phyloP scores from a whole-genome alignment of 2,329 filamentous ascomycete genomes.

The Apiospora sp. region DNA sequence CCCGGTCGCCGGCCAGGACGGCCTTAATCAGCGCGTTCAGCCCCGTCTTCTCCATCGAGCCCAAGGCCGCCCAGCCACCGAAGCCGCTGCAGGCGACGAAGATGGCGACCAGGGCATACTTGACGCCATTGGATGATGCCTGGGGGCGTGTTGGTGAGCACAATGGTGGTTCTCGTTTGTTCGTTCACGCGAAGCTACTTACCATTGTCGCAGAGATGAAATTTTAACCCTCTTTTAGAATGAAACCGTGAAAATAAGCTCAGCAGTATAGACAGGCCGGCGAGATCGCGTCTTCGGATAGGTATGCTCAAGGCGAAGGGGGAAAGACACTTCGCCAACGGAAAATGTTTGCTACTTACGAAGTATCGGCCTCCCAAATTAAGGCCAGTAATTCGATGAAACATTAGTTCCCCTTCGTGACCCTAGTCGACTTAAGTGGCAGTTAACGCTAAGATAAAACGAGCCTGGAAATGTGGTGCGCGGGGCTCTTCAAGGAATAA shows the following conservation, averaged over 20 bases:
- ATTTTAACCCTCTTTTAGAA: background rate
- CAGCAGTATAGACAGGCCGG: background rate
- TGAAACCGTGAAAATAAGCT: background rate
- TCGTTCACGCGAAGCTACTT: background rate
- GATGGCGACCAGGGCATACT: slow-evolving; percentile 33
- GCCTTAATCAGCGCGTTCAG: slow-evolving; percentile 27
- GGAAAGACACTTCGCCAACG: background rate
- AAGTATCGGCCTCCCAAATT: background rate
- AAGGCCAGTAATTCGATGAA: background rate
- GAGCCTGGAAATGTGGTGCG: slow-evolving; percentile 6
- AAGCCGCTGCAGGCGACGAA: slow-evolving; percentile 36
- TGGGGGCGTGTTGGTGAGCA: background rate
- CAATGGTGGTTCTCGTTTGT: background rate
- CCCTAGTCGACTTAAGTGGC: background rate
- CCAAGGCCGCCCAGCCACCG: slow-evolving; percentile 34
- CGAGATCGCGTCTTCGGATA: background rate
- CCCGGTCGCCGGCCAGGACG: slow-evolving; percentile 26
- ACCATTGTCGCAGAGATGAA: background rate
- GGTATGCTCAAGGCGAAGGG: background rate
- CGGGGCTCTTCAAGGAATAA: background rate
- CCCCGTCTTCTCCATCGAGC: slow-evolving; percentile 31
- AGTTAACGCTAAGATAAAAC: slow-evolving; percentile 5
- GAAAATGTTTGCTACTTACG: background rate
- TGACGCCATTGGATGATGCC: background rate
- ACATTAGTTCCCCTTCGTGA: background rate